phyloP scores from a whole-genome alignment of 202 grass and related monocot genomes.

The Cymbopogon flexuosus region DNA sequence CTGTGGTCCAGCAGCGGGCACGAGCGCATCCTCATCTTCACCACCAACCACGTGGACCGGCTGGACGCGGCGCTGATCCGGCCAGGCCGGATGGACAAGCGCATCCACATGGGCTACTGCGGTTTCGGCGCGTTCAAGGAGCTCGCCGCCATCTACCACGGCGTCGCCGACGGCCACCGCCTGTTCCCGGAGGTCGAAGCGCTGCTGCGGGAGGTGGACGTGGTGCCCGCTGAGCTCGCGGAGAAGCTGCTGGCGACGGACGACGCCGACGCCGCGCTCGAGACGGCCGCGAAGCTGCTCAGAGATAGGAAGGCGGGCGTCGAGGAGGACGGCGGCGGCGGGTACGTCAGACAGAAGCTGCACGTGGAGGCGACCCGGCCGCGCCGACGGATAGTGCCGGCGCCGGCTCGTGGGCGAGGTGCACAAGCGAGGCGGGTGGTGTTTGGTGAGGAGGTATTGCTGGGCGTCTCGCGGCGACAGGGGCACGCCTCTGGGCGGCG shows the following conservation, averaged over 20 bases:
- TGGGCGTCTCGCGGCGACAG: not conserved
- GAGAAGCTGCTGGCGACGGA: slow-evolving; percentile 40
- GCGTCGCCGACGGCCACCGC: slow-evolving; percentile 18
- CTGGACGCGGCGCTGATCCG: slow-evolving; percentile 53
- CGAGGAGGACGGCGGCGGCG: slow-evolving; percentile 16
- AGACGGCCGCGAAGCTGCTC: slow-evolving; percentile 27
- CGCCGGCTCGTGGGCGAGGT: not conserved
- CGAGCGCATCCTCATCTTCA: slow-evolving; percentile 55
- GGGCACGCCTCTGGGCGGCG: slow-evolving; percentile 8
- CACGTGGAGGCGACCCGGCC: slow-evolving; percentile 20
- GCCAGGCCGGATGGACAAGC: slow-evolving; percentile 46
- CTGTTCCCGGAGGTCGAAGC: slow-evolving; percentile 34
- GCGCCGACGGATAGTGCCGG: not conserved
- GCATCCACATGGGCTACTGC: slow-evolving; percentile 51
- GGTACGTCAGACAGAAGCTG: slow-evolving; percentile 46
- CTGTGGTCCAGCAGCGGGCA: slow-evolving; percentile 50
- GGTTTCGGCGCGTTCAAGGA: slow-evolving; percentile 41
- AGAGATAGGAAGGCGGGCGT: slow-evolving; percentile 30
- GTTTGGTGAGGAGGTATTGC: not conserved
- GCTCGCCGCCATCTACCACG: slow-evolving; percentile 42
- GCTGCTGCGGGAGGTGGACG: slow-evolving; percentile 41
- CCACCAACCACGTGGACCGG: slow-evolving; percentile 46
- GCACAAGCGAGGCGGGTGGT: not conserved
- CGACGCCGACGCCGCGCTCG: slow-evolving; percentile 32
- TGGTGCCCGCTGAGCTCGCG: slow-evolving; percentile 42